phyloP scores from a whole-genome alignment of 2,329 filamentous ascomycete genomes.

The Zalaria obscura region DNA sequence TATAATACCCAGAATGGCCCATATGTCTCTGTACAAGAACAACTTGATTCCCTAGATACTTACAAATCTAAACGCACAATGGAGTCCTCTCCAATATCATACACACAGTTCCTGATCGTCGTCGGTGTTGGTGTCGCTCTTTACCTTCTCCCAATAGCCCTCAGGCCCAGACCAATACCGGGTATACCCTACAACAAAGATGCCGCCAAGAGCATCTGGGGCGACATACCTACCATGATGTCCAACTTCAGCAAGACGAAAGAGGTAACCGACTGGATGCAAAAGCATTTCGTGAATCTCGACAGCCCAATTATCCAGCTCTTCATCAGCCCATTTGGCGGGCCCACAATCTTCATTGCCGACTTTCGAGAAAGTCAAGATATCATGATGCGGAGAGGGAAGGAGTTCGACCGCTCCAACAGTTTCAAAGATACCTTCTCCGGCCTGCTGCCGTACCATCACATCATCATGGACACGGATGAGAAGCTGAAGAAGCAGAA shows the following conservation, averaged over 20 bases:
- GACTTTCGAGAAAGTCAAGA: conserved; percentile 31
- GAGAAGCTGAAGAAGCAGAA: conserved; percentile 12
- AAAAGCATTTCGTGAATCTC: conserved; percentile 8
- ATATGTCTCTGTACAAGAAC: too few species aligned
- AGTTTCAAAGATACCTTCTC: conserved; percentile 17
- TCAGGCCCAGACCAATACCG: conserved; percentile 26
- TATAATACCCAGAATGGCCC: too few species aligned
- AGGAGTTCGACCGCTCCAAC: conserved; percentile 30
- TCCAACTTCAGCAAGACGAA: conserved; percentile 19
- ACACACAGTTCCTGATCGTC: too few species aligned
- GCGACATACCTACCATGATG: conserved; percentile 29
- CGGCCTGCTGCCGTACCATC: conserved; percentile 10
- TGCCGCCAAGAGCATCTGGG: conserved; percentile 22
- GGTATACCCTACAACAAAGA: conserved; percentile 32
- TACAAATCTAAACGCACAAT: too few species aligned
- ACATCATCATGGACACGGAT: conserved; percentile 11
- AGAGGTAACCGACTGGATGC: conserved; percentile 7
- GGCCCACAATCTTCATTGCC: conserved; percentile 30
- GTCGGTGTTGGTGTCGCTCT: too few species aligned
- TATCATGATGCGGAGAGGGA: conserved; percentile 27
- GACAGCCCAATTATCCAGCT: conserved; percentile 32
- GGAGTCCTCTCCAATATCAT: too few species aligned
- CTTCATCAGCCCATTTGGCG: conserved; percentile 29
- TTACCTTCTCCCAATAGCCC: too few species aligned
- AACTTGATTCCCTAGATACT: too few species aligned